Evolutionary conservation across 2,329 filamentous ascomycete species (phyloP).

Genomic region (Phyllosticta citrichinensis): DNA sequence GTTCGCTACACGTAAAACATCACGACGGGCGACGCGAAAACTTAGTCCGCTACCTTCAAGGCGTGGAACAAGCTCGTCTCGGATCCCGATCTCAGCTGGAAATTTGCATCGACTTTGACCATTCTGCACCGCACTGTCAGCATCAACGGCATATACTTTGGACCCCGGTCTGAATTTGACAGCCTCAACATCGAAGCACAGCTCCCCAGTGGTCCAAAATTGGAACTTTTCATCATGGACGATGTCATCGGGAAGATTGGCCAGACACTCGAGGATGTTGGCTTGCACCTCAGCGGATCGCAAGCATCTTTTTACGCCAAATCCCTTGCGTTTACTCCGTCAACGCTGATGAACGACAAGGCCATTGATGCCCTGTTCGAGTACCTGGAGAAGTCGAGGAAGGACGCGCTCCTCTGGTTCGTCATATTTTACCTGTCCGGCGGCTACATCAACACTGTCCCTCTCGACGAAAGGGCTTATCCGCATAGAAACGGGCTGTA

Average conservation of each 20-base stretch:
- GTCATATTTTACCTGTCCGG: slow-evolving; percentile 26
- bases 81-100: slow-evolving; percentile 21
- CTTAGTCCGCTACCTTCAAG: no score
- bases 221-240: slow-evolving; percentile 19
- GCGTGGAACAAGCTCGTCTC: slow-evolving; percentile 26
- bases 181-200: slow-evolving; percentile 21
- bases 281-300: slow-evolving; percentile 21
- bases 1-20: slow-evolving; percentile 26
- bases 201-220: slow-evolving; percentile 16
- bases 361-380: slow-evolving; percentile 24
- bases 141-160: slow-evolving; percentile 26
- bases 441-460: slow-evolving; percentile 24
- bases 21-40: slow-evolving; percentile 15
- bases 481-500: slow-evolving; percentile 25
- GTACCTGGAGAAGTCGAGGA: slow-evolving; percentile 22
- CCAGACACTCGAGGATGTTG: slow-evolving; percentile 24
- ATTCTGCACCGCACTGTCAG: slow-evolving; percentile 22
- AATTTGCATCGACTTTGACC: slow-evolving; percentile 25
- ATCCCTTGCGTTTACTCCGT: slow-evolving; percentile 22
- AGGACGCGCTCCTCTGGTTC: slow-evolving; percentile 25
- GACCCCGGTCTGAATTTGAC: slow-evolving; percentile 23
- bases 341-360: slow-evolving; percentile 21
- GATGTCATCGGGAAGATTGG: slow-evolving; percentile 25
- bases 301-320: slow-evolving; percentile 27
- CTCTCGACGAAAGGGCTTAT: slow-evolving; percentile 23